Conservation (phyloP, 2,329 filamentous ascomycete genomes). For the Ophiosphaerella narmari region DNA sequence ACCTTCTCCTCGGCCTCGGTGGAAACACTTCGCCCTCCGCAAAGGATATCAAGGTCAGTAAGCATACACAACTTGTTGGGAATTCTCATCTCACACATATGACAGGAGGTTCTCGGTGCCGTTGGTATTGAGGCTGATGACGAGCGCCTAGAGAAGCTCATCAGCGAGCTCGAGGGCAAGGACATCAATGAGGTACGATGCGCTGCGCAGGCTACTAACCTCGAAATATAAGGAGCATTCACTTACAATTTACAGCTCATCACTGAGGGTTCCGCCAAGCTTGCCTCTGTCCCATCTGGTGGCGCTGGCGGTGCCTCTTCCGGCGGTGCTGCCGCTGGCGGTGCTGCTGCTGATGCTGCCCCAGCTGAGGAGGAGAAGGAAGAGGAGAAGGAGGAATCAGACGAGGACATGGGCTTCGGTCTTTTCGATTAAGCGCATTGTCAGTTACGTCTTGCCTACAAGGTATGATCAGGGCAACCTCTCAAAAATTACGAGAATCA, state of each 20-base stretch:
- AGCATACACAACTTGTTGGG: not conserved
- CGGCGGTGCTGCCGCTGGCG: conserved; percentile 69
- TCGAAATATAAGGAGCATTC: conserved; percentile 11
- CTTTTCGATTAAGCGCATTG: conserved; percentile 64
- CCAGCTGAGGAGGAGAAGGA: conserved; percentile 66
- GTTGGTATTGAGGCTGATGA: conserved; percentile 92
- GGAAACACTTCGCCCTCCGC: conserved; percentile 90
- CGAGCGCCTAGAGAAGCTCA: conserved; percentile 82
- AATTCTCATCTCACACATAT: conserved; percentile 11
- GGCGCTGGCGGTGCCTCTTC: conserved; percentile 71
- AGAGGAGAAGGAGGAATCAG: conserved; percentile 77
- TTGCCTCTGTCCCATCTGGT: conserved; percentile 95
- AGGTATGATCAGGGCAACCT: conserved; percentile 36
- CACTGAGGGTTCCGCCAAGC: conserved; percentile 84
- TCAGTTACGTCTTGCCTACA: conserved; percentile 25
- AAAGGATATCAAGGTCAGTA: conserved; percentile 66
- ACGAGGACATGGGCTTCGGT: conserved; percentile 77
- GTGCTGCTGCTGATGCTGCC: conserved; percentile 57
- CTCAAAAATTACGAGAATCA: conserved; percentile 37
- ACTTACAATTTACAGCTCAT: conserved; percentile 71
- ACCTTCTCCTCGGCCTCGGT: conserved; percentile 93
- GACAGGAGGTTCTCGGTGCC: conserved; percentile 80
- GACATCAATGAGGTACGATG: conserved; percentile 82
- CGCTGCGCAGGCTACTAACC: not conserved
- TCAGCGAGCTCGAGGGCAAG: conserved; percentile 91